Base-by-base conservation (phyloP, 768 basidiomycete genomes). In the Holtermannia corniformis region DNA sequence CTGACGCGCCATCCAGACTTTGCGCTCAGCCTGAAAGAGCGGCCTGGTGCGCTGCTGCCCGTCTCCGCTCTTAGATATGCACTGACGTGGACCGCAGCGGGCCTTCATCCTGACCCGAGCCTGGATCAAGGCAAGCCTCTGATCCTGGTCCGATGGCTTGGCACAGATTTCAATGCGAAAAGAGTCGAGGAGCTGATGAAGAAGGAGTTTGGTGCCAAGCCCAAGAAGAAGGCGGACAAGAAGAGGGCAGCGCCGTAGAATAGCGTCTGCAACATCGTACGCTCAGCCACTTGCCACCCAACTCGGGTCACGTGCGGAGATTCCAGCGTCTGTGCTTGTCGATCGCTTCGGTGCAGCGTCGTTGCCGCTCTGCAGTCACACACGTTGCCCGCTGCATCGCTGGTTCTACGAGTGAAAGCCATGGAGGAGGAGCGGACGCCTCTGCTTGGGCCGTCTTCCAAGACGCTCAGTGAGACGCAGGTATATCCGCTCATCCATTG, bases 401-500 rank as follows among this genome's bases (percentile, higher is more conserved):
- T n/a, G n/a, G n/a, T n/a, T n/a, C n/a, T n/a, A n/a, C n/a, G n/a
- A n/a, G n/a, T n/a, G n/a, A 96, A n/a, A n/a, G n/a, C n/a, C n/a
- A 37, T 37, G 32, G 32, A 37, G 16, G 63, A 51, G n/a, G 66
- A 68, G 47, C 49, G 51, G 32, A 68, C 66, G 14, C 66, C 66
- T 12, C 46, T 68, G 12, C 50, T 68, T 2, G 57, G 57, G 4
- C 61, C 61, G n/a, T 25, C 41, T 4, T 50, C 61, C 13, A 51
- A 58, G 48, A 47, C 59, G 19, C 56, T 68, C 24, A 63, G 57
- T 25, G 64, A 68, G 41, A 84, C 81, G 0, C 73, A 77, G 23
- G 85, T 89, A 0, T 90, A 85, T 68, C 87, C 88, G 4, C 74
- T 87, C 47, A 86, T 92, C 37, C 86, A 87, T 56, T 78, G 82